A percentile compares a stretch with the other conserved stretches of the same genome.
Conservation (phyloP, 371 early-diverging fungal genomes). For the Umbelopsis sp. region DNA sequence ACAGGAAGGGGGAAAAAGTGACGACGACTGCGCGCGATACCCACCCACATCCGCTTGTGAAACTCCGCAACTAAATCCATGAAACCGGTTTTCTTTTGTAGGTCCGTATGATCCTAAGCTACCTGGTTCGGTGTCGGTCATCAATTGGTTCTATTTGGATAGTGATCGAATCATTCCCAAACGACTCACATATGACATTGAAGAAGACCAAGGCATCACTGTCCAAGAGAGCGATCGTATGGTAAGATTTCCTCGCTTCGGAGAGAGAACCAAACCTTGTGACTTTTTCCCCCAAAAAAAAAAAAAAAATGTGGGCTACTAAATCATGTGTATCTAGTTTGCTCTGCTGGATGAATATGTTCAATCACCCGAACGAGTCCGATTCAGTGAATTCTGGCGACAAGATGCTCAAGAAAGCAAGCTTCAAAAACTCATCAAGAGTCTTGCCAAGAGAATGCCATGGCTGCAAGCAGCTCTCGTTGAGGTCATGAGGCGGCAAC, state of each 20-base stretch:
- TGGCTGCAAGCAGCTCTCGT: conserved; percentile 53
- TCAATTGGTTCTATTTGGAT: conserved; percentile 83
- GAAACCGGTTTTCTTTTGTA: conserved; percentile 10
- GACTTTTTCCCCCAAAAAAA: background rate
- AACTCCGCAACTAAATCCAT: no score
- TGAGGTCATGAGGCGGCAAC: conserved; percentile 24
- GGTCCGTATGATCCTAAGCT: conserved; percentile 85
- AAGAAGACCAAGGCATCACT: conserved; percentile 52
- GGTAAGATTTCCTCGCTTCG: conserved; percentile 35
- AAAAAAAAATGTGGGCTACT: no score
- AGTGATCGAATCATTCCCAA: conserved; percentile 61
- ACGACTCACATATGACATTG: conserved; percentile 64
- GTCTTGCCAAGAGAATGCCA: conserved; percentile 76
- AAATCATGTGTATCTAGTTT: conserved; percentile 35
- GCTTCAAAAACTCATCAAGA: conserved; percentile 69
- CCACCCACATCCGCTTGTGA: no score
- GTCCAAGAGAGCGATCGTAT: conserved; percentile 53
- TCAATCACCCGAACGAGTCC: conserved; percentile 58
- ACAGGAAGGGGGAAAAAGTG: no score
- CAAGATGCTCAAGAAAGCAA: conserved; percentile 69
- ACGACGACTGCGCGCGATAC: no score
- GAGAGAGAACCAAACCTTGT: background rate
- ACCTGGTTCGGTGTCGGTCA: conserved; percentile 75
- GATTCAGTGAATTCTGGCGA: conserved; percentile 73
- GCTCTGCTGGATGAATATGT: conserved; percentile 61